These are phyloP conservation scores for Tricholoma sp. DNA, from an alignment of 768 basidiomycete genomes.

Conservation along the genomic window DNA sequence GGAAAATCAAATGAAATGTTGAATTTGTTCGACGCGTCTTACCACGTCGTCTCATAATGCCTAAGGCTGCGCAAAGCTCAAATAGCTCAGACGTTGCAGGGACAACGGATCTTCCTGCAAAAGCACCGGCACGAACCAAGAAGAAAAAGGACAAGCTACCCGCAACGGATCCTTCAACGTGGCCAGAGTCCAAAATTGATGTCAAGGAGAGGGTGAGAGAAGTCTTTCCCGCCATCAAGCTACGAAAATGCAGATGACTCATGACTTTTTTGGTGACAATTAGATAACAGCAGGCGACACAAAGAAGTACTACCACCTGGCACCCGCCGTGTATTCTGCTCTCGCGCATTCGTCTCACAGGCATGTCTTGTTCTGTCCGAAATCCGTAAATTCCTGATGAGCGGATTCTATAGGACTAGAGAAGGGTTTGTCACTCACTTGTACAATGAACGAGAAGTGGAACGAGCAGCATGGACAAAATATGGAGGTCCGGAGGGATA, in stretches of 20 bases:
- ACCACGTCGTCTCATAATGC: neutral
- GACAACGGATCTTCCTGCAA: neutral
- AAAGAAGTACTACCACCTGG: neutral
- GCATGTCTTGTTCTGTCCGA: neutral
- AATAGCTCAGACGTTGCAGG: neutral
- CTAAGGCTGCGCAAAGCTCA: neutral
- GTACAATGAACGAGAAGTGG: slow-evolving; percentile 18
- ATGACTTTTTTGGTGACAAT: neutral
- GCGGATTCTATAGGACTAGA: neutral
- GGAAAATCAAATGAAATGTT: too few relatives aligned
- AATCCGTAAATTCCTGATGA: neutral
- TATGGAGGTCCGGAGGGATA: slow-evolving; percentile 18
- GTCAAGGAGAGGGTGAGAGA: neutral
- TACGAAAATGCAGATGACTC: too few relatives aligned
- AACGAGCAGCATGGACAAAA: slow-evolving; percentile 20
- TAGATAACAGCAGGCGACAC: neutral
- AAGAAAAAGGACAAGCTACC: neutral
- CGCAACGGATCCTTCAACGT: neutral
- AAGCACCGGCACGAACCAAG: neutral
- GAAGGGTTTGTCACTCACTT: neutral
- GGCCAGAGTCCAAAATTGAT: neutral
- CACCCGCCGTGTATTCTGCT: neutral
- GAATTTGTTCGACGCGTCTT: neutral
- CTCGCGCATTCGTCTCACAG: neutral
- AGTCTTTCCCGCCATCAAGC: neutral